Conservation (phyloP, 768 basidiomycete species). For the Neoboletus brunneissimus region DNA sequence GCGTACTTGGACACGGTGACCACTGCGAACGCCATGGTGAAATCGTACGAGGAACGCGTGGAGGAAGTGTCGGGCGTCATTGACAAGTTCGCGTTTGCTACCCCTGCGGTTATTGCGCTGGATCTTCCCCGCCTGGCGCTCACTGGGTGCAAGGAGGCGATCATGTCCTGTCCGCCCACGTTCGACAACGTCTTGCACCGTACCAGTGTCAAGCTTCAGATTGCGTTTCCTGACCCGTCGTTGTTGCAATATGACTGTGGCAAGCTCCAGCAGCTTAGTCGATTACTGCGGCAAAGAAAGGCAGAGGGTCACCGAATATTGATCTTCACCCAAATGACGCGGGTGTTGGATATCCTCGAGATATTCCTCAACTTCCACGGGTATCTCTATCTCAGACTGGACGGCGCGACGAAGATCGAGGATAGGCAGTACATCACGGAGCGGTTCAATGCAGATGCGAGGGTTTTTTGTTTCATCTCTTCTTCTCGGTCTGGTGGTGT, state of each 20-base stretch:
- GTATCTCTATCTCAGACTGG: slow-evolving; percentile 89
- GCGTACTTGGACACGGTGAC: slow-evolving; percentile 44
- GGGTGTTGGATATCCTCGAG: slow-evolving; percentile 90
- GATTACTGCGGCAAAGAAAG: slow-evolving; percentile 78
- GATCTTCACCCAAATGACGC: slow-evolving; percentile 98
- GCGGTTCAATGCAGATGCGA: slow-evolving; percentile 74
- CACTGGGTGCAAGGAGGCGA: slow-evolving; percentile 36
- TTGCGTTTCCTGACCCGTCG: slow-evolving; percentile 89
- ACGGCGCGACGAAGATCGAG: slow-evolving; percentile 94
- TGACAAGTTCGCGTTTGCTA: slow-evolving; percentile 75
- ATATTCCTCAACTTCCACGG: slow-evolving; percentile 91
- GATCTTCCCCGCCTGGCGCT: slow-evolving; percentile 70
- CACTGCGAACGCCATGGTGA: slow-evolving; percentile 48
- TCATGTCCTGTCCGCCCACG: slow-evolving; percentile 33
- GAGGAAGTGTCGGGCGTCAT: slow-evolving; percentile 51
- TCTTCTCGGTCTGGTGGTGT: slow-evolving; percentile 80
- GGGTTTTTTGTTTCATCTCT: slow-evolving; percentile 87
- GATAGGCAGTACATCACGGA: slow-evolving; percentile 91
- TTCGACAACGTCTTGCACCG: slow-evolving; percentile 74
- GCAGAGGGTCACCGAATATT: slow-evolving; percentile 85
- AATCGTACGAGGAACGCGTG: slow-evolving; percentile 61
- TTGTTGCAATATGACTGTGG: slow-evolving; percentile 95
- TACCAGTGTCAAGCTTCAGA: slow-evolving; percentile 78
- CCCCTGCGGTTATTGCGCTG: slow-evolving; percentile 71
- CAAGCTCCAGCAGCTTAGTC: slow-evolving; percentile 84